phyloP scores from a whole-genome alignment of 2,329 filamentous ascomycete genomes.

The Sporothrix euskadiensis region DNA sequence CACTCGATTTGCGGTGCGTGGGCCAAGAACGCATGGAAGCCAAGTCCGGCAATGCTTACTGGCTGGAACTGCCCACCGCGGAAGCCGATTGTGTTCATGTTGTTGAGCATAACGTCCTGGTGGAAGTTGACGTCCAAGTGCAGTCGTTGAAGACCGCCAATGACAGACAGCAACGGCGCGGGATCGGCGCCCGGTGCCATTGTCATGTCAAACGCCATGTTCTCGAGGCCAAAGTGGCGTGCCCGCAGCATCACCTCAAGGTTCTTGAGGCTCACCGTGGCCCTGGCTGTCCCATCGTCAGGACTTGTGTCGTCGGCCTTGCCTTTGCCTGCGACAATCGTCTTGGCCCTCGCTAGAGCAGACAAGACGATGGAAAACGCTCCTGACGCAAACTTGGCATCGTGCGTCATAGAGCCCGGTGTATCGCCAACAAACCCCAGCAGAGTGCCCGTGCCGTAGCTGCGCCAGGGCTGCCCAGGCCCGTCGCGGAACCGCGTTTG shows the following conservation, averaged over 20 bases:
- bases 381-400: constrained; percentile 36
- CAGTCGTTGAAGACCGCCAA: constrained; percentile 50
- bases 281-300: neutral
- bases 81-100: neutral
- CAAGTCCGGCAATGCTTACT: constrained; percentile 22
- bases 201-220: constrained; percentile 51
- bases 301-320: no score
- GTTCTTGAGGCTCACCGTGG: constrained; percentile 38
- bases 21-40: constrained; percentile 42
- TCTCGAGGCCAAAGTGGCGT: constrained; percentile 38
- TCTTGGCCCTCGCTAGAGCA: constrained; percentile 46
- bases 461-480: constrained; percentile 48
- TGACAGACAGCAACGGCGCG: constrained; percentile 43
- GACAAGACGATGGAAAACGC: constrained; percentile 46
- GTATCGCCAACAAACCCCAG: constrained; percentile 37
- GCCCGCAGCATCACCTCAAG: constrained; percentile 52
- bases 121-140: constrained; percentile 40
- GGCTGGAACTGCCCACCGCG: neutral
- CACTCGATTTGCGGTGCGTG: constrained; percentile 49
- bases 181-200: constrained; percentile 39
- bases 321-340: constrained; percentile 19
- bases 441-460: constrained; percentile 45
- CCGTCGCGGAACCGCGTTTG: constrained; percentile 52
- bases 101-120: neutral
- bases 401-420: constrained; percentile 37